These are phyloP conservation scores for Ceratocystis alfenasii DNA, from an alignment of 2,329 filamentous ascomycete species.

Conservation along the genomic window DNA sequence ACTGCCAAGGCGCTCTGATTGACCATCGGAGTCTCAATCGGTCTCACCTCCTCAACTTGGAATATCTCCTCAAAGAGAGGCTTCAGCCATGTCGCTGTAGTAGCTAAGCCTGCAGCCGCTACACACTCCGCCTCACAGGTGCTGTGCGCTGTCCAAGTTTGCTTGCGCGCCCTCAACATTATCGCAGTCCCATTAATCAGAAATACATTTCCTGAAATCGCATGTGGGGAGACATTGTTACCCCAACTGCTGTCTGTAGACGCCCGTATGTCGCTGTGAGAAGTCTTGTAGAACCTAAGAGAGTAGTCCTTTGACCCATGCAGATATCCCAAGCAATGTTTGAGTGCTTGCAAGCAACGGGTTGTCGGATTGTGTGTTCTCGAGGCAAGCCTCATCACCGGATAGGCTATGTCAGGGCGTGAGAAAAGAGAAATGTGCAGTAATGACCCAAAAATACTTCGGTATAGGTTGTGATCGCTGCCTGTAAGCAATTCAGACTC, in stretches of 20 bases:
- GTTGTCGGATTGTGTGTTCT: too few relatives aligned
- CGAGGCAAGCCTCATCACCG: too few relatives aligned
- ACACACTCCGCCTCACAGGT: background rate
- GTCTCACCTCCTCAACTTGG: background rate
- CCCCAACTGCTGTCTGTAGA: background rate
- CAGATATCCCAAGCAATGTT: background rate
- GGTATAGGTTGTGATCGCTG: too few relatives aligned
- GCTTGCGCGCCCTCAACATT: background rate
- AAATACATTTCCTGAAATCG: background rate
- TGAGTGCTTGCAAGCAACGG: background rate
- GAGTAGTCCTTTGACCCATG: background rate
- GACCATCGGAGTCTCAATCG: background rate
- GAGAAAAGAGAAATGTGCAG: too few relatives aligned
- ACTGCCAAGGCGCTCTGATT: background rate
- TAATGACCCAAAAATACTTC: too few relatives aligned
- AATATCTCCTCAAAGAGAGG: background rate
- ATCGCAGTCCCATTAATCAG: background rate
- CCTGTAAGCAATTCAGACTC: too few relatives aligned
- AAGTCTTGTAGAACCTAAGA: too few relatives aligned
- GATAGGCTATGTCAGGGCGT: too few relatives aligned
- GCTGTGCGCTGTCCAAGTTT: background rate
- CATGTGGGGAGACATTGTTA: background rate
- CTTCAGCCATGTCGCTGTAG: background rate
- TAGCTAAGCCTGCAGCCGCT: background rate
- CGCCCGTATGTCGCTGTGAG: background rate